These are phyloP conservation scores for Sporisorium scitamineum DNA, from an alignment of 1,284 basidiomycete genomes.

Conservation along the genomic window DNA sequence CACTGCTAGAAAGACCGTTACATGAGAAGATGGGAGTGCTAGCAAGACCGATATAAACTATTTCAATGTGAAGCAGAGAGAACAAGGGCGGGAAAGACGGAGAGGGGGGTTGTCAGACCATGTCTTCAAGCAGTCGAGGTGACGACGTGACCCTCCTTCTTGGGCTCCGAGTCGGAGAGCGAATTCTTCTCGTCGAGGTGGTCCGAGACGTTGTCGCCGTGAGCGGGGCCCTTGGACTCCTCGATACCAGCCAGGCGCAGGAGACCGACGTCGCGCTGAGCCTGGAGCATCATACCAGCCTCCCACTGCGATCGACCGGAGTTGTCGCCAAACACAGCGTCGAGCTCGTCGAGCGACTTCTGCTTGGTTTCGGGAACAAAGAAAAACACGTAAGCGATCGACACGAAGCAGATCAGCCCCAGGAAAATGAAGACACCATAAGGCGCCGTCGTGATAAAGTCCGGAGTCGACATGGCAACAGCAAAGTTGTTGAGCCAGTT, in stretches of 20 bases:
- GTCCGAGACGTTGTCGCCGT: constrained; percentile 31
- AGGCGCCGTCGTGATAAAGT: constrained; percentile 46
- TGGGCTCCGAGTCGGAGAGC: constrained; percentile 9
- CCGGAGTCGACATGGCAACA: constrained; percentile 63
- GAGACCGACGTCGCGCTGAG: constrained; percentile 52
- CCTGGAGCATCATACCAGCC: constrained; percentile 45
- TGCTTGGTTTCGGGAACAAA: constrained; percentile 81
- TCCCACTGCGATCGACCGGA: constrained; percentile 50
- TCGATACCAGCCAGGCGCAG: constrained; percentile 52
- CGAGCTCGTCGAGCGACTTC: constrained; percentile 79
- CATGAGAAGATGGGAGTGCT: too few relatives aligned
- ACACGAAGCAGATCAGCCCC: constrained; percentile 75
- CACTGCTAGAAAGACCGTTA: too few relatives aligned
- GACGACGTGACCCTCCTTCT: constrained; percentile 26
- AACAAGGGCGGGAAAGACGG: too few relatives aligned
- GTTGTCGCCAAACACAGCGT: constrained; percentile 54
- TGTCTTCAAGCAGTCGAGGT: constrained; percentile 26
- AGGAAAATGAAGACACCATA: constrained; percentile 78
- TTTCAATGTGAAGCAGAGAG: too few relatives aligned
- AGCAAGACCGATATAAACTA: too few relatives aligned
- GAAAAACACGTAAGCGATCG: constrained; percentile 73
- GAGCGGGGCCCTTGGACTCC: constrained; percentile 23
- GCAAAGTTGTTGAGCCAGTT: constrained; percentile 85
- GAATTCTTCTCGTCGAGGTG: constrained; percentile 41
- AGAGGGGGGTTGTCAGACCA: too few relatives aligned